A percentile compares a stretch with the other conserved stretches of the same genome.
These are phyloP conservation scores for Monilinia laxa DNA, from an alignment of 2,329 filamentous ascomycete species.

Conservation along the genomic window DNA sequence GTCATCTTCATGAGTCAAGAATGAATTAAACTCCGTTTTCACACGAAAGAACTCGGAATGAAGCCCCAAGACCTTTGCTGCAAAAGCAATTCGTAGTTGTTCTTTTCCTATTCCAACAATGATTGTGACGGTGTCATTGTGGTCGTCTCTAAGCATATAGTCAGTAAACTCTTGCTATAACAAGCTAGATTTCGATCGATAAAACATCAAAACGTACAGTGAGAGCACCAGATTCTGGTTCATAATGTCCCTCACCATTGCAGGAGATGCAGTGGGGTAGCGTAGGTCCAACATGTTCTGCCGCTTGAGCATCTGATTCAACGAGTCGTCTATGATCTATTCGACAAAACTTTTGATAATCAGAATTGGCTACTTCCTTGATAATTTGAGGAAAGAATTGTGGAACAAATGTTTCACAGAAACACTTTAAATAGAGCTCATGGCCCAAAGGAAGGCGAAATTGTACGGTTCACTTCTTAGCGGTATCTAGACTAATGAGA, in stretches of 20 bases:
- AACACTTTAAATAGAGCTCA: too few species aligned
- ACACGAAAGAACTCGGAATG: not conserved
- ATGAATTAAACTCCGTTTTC: not conserved
- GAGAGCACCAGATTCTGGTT: not conserved
- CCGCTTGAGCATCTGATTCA: not conserved
- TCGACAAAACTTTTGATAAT: not conserved
- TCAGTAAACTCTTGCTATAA: not conserved
- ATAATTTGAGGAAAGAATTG: not conserved
- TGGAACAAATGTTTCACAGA: too few species aligned
- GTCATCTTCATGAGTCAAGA: not conserved
- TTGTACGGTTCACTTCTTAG: too few species aligned
- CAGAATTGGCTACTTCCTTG: not conserved
- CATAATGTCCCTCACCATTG: not conserved
- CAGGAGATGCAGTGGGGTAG: not conserved
- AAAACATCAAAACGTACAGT: not conserved
- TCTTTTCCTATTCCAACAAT: not conserved
- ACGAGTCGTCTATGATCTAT: not conserved
- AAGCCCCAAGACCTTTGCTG: not conserved
- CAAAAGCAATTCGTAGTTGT: not conserved
- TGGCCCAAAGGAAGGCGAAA: too few species aligned
- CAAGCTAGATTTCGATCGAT: too few species aligned
- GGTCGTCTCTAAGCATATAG: not conserved
- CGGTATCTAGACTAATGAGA: too few species aligned
- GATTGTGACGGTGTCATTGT: not conserved
- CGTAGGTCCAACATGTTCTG: not conserved